A percentile compares a stretch with the other conserved stretches of the same genome.
These are phyloP conservation scores for Chlorophyllum brunneum DNA, from an alignment of 768 basidiomycete genomes.

Conservation along the genomic window DNA sequence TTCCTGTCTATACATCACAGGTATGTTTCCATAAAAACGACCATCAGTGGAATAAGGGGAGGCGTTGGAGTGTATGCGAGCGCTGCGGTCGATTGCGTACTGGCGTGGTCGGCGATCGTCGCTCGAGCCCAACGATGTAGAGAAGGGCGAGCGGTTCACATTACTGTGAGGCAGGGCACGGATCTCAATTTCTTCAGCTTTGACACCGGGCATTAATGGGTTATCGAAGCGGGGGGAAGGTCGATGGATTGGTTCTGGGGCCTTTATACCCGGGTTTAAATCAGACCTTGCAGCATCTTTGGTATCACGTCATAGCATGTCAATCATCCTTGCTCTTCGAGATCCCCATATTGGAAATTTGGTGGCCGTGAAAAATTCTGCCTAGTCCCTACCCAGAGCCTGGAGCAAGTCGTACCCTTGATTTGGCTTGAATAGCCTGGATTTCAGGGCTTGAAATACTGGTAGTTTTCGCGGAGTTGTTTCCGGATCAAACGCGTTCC, in stretches of 20 bases:
- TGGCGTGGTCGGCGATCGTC: not conserved
- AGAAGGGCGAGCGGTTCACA: not conserved
- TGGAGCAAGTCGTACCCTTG: too few relatives aligned
- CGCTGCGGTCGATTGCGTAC: not conserved
- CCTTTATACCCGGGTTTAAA: not conserved
- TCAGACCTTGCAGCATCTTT: not conserved
- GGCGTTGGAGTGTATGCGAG: not conserved
- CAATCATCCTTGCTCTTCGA: not conserved
- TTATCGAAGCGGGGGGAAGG: not conserved
- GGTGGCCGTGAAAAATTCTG: too few relatives aligned
- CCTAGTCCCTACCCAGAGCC: not conserved
- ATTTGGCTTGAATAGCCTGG: too few relatives aligned
- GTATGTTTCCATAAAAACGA: too few relatives aligned
- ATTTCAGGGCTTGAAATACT: too few relatives aligned
- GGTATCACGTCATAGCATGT: not conserved
- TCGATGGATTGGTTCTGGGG: not conserved
- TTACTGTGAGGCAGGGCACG: not conserved
- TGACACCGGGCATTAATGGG: not conserved
- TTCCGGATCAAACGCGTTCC: too few relatives aligned
- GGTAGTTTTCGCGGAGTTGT: too few relatives aligned
- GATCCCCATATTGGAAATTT: not conserved
- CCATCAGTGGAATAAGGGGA: not conserved
- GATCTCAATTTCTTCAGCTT: not conserved
- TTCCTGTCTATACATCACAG: not conserved
- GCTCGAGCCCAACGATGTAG: not conserved